Conservation (phyloP, 345 rosid genomes). For the Luvunga scandens region DNA sequence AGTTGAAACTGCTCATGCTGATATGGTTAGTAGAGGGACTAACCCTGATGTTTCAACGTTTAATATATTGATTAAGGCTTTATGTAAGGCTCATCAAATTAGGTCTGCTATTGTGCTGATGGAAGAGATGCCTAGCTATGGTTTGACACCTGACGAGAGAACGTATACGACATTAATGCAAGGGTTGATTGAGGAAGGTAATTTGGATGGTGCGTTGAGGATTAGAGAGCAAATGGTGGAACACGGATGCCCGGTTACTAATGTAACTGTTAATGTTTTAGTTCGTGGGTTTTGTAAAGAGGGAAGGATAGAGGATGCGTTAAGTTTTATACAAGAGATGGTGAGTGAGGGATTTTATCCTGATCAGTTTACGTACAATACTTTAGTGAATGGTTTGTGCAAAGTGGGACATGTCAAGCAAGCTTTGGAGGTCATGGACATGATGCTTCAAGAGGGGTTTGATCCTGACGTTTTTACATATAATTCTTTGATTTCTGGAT, state of each 20-base stretch:
- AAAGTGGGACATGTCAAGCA: slow-evolving; percentile 78
- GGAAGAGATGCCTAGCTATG: slow-evolving; percentile 79
- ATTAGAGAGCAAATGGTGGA: slow-evolving; percentile 61
- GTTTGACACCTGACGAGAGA: slow-evolving; percentile 74
- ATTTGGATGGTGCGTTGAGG: slow-evolving; percentile 73
- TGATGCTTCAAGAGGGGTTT: slow-evolving; percentile 84
- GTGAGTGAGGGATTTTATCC: slow-evolving; percentile 65
- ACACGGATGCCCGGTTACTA: slow-evolving; percentile 46
- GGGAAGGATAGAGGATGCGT: slow-evolving; percentile 68
- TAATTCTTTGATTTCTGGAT: slow-evolving; percentile 76
- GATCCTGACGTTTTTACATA: slow-evolving; percentile 83
- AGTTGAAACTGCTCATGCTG: slow-evolving; percentile 61
- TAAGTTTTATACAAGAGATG: slow-evolving; percentile 66
- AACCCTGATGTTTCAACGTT: slow-evolving; percentile 80
- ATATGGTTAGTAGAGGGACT: slow-evolving; percentile 57
- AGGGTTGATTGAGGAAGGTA: slow-evolving; percentile 80
- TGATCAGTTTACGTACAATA: slow-evolving; percentile 75
- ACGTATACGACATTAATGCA: slow-evolving; percentile 86
- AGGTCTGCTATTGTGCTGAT: slow-evolving; percentile 80
- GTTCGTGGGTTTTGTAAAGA: slow-evolving; percentile 83
- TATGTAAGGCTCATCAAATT: slow-evolving; percentile 84
- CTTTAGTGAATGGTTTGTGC: slow-evolving; percentile 80
- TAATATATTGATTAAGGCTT: slow-evolving; percentile 76
- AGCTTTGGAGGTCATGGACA: slow-evolving; percentile 73
- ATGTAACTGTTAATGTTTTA: slow-evolving; percentile 77